phyloP scores from a whole-genome alignment of 805 yeast species.

The Nakazawaea ishiwadae region DNA sequence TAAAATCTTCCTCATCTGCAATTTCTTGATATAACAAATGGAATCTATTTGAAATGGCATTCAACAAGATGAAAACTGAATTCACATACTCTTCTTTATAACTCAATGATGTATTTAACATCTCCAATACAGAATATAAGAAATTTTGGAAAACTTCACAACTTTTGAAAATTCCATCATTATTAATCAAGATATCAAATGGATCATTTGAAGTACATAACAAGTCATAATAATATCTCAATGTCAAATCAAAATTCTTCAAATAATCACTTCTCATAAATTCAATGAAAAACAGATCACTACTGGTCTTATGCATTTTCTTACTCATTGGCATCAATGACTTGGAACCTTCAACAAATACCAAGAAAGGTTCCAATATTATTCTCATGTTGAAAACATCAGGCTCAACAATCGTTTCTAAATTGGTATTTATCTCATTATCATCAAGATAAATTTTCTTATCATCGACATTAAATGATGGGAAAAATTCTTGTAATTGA shows the following conservation, averaged over 20 bases:
- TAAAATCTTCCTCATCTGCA: conserved; percentile 13
- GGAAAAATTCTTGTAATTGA: conserved; percentile 57
- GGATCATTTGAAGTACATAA: conserved; percentile 36
- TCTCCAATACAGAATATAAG: conserved; percentile 31
- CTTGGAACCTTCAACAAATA: conserved; percentile 59
- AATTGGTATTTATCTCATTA: conserved; percentile 47
- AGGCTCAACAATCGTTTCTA: conserved; percentile 63
- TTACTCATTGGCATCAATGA: conserved; percentile 8
- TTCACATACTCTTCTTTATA: conserved; percentile 54
- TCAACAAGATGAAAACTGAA: conserved; percentile 36
- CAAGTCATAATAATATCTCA: conserved; percentile 48
- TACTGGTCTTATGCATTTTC: conserved; percentile 19
- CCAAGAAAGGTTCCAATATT: conserved; percentile 65
- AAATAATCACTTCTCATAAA: conserved; percentile 65
- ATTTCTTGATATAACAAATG: conserved; percentile 25
- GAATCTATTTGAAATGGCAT: conserved; percentile 31
- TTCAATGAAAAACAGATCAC: conserved; percentile 45
- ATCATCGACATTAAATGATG: conserved; percentile 47
- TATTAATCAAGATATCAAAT: conserved; percentile 23
- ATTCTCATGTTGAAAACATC: conserved; percentile 77
- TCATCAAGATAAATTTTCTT: conserved; percentile 55
- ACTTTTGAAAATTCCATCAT: conserved; percentile 33
- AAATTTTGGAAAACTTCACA: conserved; percentile 33
- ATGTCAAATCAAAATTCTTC: conserved; percentile 55
- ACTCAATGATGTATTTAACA: conserved; percentile 55